Base-by-base conservation (phyloP, 768 basidiomycete genomes). In the Auricularia cornea region DNA sequence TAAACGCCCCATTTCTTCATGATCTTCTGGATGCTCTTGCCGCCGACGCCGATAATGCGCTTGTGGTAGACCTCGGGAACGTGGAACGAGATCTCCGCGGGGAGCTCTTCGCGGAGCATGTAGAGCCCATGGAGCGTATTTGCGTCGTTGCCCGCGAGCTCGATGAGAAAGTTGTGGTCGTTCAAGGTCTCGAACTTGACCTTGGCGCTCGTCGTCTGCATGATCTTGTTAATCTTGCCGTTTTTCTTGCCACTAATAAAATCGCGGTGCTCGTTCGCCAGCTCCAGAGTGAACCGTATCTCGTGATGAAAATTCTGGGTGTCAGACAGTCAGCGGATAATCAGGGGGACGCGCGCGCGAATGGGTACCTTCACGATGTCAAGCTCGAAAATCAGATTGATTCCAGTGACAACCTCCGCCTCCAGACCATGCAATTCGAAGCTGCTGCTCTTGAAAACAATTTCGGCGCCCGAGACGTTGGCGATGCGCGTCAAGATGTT, bases 1-100 rank as follows among this genome's bases (percentile, higher is more conserved):
- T 98, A 98, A 26, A 98, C 96, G n/a, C 96, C 96, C 68, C 90
- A 97, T 73, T 96, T 94, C 80, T 98, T 98, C 96, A 99, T 99
- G 76, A 99, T 98, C 64, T 94, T 86, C 75, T 98, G 96, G 64
- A 99, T 98, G 75, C 94, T 98, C 71, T 94, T 88, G 31, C 96
- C 96, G 35, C 94, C 95, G 38, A 98, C 95, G 65, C 96, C 96
- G 68, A 99, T 99, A 73, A 99, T 99, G 65, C 97, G 90, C 75
- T 98, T 98, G 79, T 98, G 96, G 73, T 98, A 98, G 56, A 87
- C 86, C 76, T 99, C 96, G 33, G 96, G 96, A 14, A 99, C 94
- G 74, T 98, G 94, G 84, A 99, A 99, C 29, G 94, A 96, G 31
- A 97, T 92, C 74, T 99, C 96, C 28, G 96, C 94, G 2, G 96